Evolutionary conservation across 306 rosid genomes (phyloP).

Genomic region (Dalbergia cultrata): DNA sequence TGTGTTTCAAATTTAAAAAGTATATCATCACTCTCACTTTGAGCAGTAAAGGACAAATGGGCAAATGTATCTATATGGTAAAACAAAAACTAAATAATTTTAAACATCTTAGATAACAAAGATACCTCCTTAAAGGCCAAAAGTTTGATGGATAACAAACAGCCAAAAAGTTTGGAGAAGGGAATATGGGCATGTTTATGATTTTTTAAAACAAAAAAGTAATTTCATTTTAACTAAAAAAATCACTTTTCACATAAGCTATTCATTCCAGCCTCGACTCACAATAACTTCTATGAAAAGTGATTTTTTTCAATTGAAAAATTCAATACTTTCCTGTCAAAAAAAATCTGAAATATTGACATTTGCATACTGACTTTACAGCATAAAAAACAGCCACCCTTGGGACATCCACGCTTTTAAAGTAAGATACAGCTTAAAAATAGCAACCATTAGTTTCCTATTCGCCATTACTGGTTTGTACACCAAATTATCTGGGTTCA

Average conservation of each 20-base stretch:
- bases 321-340: too few species aligned
- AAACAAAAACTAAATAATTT: slow-evolving; percentile 24
- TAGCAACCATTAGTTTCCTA: not conserved
- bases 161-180: not conserved
- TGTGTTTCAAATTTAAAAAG: not conserved
- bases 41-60: not conserved
- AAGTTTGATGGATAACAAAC: not conserved
- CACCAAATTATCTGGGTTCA: not conserved
- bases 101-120: not conserved
- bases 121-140: slow-evolving; percentile 7
- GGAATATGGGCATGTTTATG: not conserved
- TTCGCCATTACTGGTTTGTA: not conserved
- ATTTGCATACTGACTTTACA: not conserved
- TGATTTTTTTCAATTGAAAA: too few species aligned
- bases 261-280: too few species aligned
- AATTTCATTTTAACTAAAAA: too few species aligned
- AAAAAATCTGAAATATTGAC: too few species aligned
- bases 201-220: too few species aligned
- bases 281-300: too few species aligned
- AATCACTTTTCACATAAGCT: too few species aligned
- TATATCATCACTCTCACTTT: not conserved
- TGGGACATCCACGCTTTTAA: too few species aligned
- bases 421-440: not conserved
- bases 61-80: not conserved
- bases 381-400: not conserved